Base-by-base conservation (phyloP, 768 basidiomycete species). In the Clavulina sp. region DNA sequence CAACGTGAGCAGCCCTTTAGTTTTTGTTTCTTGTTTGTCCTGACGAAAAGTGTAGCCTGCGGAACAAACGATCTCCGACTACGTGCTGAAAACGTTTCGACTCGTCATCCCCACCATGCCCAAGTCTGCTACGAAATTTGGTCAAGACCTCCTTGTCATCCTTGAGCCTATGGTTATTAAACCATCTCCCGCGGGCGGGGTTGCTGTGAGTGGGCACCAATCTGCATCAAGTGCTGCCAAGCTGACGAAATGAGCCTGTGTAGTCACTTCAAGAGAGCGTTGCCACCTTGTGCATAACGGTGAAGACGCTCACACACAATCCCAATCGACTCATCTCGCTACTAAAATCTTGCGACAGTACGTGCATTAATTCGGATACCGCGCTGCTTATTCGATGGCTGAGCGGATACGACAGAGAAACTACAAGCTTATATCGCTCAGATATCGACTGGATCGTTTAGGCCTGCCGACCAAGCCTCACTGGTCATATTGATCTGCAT, bases 141-240 rank as follows among this genome's bases (percentile, higher is more conserved):
- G 84, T 0, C 74, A 79, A 34, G 86, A 92, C 49, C 70, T 99
- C 18, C 89, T 93, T 58, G 63, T 70, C 4, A 73, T 78, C 4
- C 69, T 97, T 7, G 78, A 93, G 57, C 84, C 86, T 0, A 91
- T 97, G 91, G 81, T 99, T 38, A 72, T 86, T 58, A 88, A 85
- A 59, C 89, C 88, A 3, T 76, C 80, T 0, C 70, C 73, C 34
- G 66, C 73, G 2, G 80, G 80, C 9, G 78, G 81, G 24, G 68
- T 83, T 5, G 69, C 74, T 9, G 48, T 49, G 28, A 65, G 84
- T 85, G 54, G 29, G 74, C 60, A 19, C 43, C 6, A n/a, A 26
- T n/a, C 32, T 4, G 40, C 9, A n/a, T 38, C 5, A 1, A 2
- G 1, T 50, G 16, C 28, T 31, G 24, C 23, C 24, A 9, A 19